These are phyloP conservation scores for Trametes sanguinea DNA, from an alignment of 768 basidiomycete genomes.

Conservation along the genomic window DNA sequence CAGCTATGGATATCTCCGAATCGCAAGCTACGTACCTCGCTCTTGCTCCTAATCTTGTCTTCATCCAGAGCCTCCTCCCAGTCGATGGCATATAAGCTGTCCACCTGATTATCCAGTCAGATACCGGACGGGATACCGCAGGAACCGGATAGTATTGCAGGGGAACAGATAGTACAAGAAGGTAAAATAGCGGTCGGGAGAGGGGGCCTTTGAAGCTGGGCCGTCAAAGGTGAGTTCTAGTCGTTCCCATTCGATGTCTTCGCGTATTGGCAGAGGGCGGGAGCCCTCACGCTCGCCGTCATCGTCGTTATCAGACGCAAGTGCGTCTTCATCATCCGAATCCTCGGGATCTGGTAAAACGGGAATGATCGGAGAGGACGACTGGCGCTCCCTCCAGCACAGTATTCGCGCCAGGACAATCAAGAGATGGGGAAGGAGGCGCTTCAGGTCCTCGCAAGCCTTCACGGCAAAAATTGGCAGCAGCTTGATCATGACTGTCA, in stretches of 20 bases:
- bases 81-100: slow-evolving; percentile 62
- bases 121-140: slow-evolving; percentile 68
- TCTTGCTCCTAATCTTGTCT: slow-evolving; percentile 67
- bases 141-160: slow-evolving; percentile 80
- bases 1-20: background rate
- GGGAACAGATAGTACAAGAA: slow-evolving; percentile 90
- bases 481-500: slow-evolving; percentile 67
- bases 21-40: slow-evolving; percentile 52
- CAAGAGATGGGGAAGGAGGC: slow-evolving; percentile 63
- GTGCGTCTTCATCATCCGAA: slow-evolving; percentile 21
- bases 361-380: slow-evolving; percentile 28
- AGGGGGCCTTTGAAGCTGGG: slow-evolving; percentile 55
- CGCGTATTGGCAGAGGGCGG: slow-evolving; percentile 37
- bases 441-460: slow-evolving; percentile 55
- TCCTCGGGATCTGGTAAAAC: slow-evolving; percentile 30
- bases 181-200: slow-evolving; percentile 69
- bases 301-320: slow-evolving; percentile 10
- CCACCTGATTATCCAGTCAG: slow-evolving; percentile 50
- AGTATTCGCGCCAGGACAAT: slow-evolving; percentile 69
- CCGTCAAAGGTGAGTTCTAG: slow-evolving; percentile 62
- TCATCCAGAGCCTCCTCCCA: slow-evolving; percentile 76
- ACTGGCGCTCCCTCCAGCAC: slow-evolving; percentile 68
- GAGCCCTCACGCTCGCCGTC: slow-evolving; percentile 22
- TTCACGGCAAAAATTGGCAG: slow-evolving; percentile 75
- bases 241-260: slow-evolving; percentile 67